Base-by-base conservation (phyloP, 2,329 filamentous ascomycete genomes). In the Colletotrichum karsti region DNA sequence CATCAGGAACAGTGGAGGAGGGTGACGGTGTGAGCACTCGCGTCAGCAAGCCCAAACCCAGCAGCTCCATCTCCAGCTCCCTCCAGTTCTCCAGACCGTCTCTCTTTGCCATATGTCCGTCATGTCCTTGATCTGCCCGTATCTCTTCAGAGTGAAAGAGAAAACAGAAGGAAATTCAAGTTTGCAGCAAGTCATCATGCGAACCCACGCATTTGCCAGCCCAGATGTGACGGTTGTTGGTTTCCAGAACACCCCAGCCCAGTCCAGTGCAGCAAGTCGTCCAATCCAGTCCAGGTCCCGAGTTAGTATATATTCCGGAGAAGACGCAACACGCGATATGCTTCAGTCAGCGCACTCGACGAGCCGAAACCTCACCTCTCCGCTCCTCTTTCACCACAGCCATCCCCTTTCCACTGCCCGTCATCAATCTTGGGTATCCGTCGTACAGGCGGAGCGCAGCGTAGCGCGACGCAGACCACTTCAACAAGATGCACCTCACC, bases 1-100 rank as follows among this genome's bases (percentile, higher is more conserved):
- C 35, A 26, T 46, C 57, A 65, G 62, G 39, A 30, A 24, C 62
- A 50, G 53, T 44, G 61, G 42, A 63, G 60, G 51, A 48, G 60
- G 53, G 48, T 53, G 48, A 53, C 48, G 48, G 48, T 53, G 48
- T 33, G 48, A 35, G 26, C 44, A 10, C 48, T 28, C 48, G 26
- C 26, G 26, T 24, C 48, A 51, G 48, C 48, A 24, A 22, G 46
- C 26, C 44, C 33, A 35, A 35, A 35, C 33, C 33, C 10, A 35
- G 33, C 39, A 20, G 39, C n/a, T 42, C 39, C n/a, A 42, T 35
- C 15, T 4, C 33, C 33, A 35, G 10, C 15, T 3, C 33, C 33
- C 33, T 35, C 33, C 33, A 35, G 7, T 7, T 35, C 33, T n/a
- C n/a, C n/a, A n/a, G n/a, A n/a, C 20, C 10, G 42, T 26, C 18